Conservation (phyloP, 1,139 yeast genomes). For the Pneumocystis oryctolagi region DNA sequence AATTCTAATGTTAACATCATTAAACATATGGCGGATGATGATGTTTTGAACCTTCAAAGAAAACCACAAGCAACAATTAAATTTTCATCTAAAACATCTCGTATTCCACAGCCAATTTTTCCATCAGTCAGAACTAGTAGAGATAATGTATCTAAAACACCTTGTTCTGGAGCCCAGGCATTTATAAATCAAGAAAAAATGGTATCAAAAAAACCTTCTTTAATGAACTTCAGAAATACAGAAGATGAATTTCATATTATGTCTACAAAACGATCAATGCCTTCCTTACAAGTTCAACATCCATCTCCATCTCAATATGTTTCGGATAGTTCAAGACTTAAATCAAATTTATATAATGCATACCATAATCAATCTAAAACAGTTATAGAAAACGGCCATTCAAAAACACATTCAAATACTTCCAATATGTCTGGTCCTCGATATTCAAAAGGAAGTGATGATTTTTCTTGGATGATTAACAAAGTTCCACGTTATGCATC, state of each 20-base stretch:
- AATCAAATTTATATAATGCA: background rate
- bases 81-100: conserved; percentile 11
- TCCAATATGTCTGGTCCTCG: background rate
- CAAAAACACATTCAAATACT: background rate
- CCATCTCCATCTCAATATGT: conserved; percentile 9
- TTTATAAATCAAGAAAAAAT: conserved; percentile 4
- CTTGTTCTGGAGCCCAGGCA: background rate
- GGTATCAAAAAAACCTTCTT: conserved; percentile 13
- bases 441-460: background rate
- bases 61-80: conserved; percentile 4
- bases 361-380: background rate
- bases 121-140: conserved; percentile 3
- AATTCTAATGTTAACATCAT: background rate
- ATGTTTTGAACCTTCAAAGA: conserved; percentile 1
- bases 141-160: background rate
- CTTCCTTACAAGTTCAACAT: conserved; percentile 12
- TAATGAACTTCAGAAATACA: conserved; percentile 7
- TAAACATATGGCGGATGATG: background rate
- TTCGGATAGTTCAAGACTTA: conserved; percentile 6
- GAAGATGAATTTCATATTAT: conserved; percentile 3
- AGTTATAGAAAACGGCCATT: background rate
- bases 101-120: conserved; percentile 14
- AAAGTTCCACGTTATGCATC: background rate
- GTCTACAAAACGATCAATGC: conserved; percentile 16
- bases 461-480: background rate